phyloP scores from a whole-genome alignment of 2,329 filamentous ascomycete species.

The Fusarium chlamydosporum region DNA sequence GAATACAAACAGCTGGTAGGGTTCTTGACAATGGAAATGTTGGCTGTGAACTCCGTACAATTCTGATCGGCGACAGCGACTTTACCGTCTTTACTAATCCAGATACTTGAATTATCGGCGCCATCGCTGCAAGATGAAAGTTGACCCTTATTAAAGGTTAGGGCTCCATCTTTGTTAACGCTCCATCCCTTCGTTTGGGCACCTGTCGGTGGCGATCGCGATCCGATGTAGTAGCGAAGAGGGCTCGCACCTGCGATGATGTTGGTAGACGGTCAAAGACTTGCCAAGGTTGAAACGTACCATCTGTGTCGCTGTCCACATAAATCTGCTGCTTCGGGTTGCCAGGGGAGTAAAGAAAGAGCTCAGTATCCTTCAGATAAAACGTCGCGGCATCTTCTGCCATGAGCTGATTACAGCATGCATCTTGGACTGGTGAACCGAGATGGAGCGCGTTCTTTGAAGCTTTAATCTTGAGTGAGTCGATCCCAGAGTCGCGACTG shows the following conservation, averaged over 20 bases:
- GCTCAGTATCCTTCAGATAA: neutral
- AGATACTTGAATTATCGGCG: no score
- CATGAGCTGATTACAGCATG: slow-evolving; percentile 12
- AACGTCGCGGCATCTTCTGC: slow-evolving; percentile 15
- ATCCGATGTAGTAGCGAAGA: neutral
- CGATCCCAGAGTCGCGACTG: neutral
- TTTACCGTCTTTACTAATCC: neutral
- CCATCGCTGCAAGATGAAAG: neutral
- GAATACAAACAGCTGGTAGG: slow-evolving; percentile 9
- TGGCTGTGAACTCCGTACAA: neutral
- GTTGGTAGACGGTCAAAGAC: neutral
- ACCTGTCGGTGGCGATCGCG: no score
- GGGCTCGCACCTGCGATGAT: neutral
- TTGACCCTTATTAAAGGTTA: neutral
- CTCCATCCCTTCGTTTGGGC: neutral
- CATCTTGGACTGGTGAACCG: slow-evolving; percentile 1
- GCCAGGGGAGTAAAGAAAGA: slow-evolving; percentile 14
- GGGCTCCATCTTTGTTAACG: neutral
- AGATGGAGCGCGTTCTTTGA: slow-evolving; percentile 5
- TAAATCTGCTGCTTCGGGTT: slow-evolving; percentile 9
- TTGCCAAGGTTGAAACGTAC: no score
- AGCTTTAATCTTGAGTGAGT: neutral
- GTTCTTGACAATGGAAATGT: neutral
- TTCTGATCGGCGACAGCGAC: neutral
- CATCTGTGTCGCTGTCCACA: neutral